Evolutionary conservation across 345 rosid genomes (phyloP).

Genomic region (Brassica rapa): DNA sequence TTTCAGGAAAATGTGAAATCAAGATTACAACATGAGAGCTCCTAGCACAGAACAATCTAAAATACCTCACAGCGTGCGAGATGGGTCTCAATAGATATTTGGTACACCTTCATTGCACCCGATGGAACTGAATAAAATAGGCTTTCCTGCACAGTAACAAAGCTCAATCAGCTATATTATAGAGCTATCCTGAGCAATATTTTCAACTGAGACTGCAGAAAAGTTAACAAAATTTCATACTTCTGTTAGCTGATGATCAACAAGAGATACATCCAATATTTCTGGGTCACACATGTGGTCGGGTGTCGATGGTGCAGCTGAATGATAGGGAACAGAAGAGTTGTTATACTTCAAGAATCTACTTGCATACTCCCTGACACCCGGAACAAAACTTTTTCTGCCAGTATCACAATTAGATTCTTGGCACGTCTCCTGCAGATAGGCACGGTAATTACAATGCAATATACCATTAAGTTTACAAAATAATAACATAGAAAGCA

Average conservation of each 20-base stretch:
- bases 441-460: conserved; percentile 10
- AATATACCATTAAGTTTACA: conserved; percentile 11
- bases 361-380: conserved; percentile 74
- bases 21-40: conserved; percentile 25
- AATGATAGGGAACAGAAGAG: conserved; percentile 52
- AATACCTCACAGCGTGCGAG: conserved; percentile 44
- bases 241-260: conserved; percentile 76
- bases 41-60: conserved; percentile 19
- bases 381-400: conserved; percentile 40
- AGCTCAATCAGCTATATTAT: conserved; percentile 22
- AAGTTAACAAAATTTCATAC: conserved; percentile 47
- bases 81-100: conserved; percentile 80
- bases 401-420: conserved; percentile 42
- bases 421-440: conserved; percentile 56
- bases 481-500: conserved; percentile 9
- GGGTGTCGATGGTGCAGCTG: conserved; percentile 64
- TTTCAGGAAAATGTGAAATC: conserved; percentile 17
- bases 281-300: conserved; percentile 58
- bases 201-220: conserved; percentile 20
- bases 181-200: conserved; percentile 2
- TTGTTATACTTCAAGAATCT: conserved; percentile 68
- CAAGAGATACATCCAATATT: conserved; percentile 59
- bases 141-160: conserved; percentile 70
- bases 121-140: conserved; percentile 86
- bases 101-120: conserved; percentile 79